Percentiles rank a stretch among this genome's conserved stretches.
Conservation (phyloP, 805 yeast genomes). For the Hemisphaericaspora nanyangensis region DNA sequence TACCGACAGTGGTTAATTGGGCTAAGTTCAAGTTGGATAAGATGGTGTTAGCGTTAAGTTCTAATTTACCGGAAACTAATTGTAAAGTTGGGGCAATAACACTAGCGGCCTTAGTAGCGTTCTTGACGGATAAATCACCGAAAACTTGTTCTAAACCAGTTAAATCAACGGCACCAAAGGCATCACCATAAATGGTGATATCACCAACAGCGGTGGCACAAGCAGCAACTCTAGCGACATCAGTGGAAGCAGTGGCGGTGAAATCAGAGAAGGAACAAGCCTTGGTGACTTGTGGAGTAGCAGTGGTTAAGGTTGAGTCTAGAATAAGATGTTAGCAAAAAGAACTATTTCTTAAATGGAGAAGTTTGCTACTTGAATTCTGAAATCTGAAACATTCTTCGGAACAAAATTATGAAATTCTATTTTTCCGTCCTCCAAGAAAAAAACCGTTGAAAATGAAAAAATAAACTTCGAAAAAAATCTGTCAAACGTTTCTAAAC, state of each 20-base stretch:
- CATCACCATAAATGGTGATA: conserved; percentile 61
- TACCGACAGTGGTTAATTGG: conserved; percentile 74
- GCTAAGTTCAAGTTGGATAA: conserved; percentile 72
- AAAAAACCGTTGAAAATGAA: too few species aligned
- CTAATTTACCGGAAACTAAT: conserved; percentile 69
- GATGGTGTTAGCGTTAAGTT: conserved; percentile 59
- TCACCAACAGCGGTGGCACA: conserved; percentile 84
- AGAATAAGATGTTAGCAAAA: conserved; percentile 9
- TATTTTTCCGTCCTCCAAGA: not conserved
- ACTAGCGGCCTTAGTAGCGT: conserved; percentile 58
- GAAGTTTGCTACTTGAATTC: not conserved
- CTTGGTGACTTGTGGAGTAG: conserved; percentile 54
- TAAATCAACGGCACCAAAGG: conserved; percentile 57
- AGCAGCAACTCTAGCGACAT: conserved; percentile 65
- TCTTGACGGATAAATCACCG: conserved; percentile 68
- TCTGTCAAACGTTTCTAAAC: too few species aligned
- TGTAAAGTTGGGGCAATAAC: conserved; percentile 78
- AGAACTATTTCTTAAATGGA: not conserved
- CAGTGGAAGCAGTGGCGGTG: conserved; percentile 78
- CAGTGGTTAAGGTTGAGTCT: conserved; percentile 47
- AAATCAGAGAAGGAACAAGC: conserved; percentile 60
- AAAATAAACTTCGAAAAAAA: too few species aligned
- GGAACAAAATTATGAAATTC: not conserved
- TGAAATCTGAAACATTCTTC: not conserved
- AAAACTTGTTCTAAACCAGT: conserved; percentile 71